Conservation (phyloP, 306 rosid genomes). For the Lupinus albus region DNA sequence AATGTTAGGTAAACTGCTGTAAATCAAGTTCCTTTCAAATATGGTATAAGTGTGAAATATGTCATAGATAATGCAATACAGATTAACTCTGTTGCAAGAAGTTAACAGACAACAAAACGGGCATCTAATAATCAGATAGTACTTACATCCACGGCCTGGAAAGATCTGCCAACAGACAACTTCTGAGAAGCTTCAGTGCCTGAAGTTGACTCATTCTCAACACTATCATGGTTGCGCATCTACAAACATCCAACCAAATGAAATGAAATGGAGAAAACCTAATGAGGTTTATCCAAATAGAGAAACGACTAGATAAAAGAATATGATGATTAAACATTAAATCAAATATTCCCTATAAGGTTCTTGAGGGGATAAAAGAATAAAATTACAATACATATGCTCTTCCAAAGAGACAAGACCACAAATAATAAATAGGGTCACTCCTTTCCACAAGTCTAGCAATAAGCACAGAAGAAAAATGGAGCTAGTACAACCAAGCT, state of each 20-base stretch:
- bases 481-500: too few relatives aligned
- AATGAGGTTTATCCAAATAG: too few relatives aligned
- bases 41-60: constrained; percentile 26
- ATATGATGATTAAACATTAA: too few relatives aligned
- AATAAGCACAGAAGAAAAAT: too few relatives aligned
- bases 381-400: too few relatives aligned
- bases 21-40: constrained; percentile 24
- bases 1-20: constrained; percentile 12
- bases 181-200: constrained; percentile 62
- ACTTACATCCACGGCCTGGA: constrained; percentile 67
- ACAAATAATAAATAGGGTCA: too few relatives aligned
- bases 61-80: constrained; percentile 22
- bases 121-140: constrained; percentile 20
- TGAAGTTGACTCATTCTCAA: constrained; percentile 65
- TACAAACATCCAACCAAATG: constrained; percentile 41
- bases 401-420: too few relatives aligned
- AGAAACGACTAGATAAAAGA: too few relatives aligned
- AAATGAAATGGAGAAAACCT: constrained; percentile 22
- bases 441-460: too few relatives aligned
- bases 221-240: constrained; percentile 51
- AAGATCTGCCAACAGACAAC: constrained; percentile 49
- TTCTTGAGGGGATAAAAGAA: too few relatives aligned
- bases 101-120: constrained; percentile 6
- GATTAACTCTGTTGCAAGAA: constrained; percentile 24
- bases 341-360: too few relatives aligned